phyloP scores from a whole-genome alignment of 2,329 filamentous ascomycete genomes.

The Dendryphion nanum region DNA sequence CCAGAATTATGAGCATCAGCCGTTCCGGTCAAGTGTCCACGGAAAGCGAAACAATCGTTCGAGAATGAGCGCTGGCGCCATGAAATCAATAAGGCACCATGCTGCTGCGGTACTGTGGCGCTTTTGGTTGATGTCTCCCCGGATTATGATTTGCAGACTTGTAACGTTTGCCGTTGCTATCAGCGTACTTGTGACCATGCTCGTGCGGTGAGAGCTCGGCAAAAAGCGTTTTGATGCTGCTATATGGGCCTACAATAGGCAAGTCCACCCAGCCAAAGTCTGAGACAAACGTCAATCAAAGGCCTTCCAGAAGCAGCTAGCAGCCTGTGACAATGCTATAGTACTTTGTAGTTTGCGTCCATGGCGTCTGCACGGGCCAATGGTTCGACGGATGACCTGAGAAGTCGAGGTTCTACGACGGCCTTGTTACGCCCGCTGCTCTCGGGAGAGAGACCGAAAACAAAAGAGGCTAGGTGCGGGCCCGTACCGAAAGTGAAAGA shows the following conservation, averaged over 20 bases:
- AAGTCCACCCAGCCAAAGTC: conserved; percentile 13
- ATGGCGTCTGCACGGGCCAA: conserved; percentile 32
- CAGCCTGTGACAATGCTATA: conserved; percentile 11
- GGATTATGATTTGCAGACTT: conserved; percentile 17
- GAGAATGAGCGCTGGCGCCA: conserved; percentile 13
- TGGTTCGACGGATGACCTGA: conserved; percentile 29
- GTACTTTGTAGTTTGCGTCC: conserved; percentile 22
- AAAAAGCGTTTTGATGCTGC: conserved; percentile 10
- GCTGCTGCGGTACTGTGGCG: conserved; percentile 37
- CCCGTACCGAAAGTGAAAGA: too few species aligned
- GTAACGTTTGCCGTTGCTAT: conserved; percentile 19
- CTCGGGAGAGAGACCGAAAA: too few species aligned
- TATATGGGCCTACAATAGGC: conserved; percentile 15
- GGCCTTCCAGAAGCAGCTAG: conserved; percentile 19
- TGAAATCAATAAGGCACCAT: conserved; percentile 27
- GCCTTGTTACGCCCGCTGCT: conserved; percentile 22
- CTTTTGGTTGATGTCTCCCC: conserved; percentile 23
- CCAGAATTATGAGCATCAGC: conserved; percentile 9
- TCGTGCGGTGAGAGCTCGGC: conserved; percentile 24
- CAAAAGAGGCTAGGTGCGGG: too few species aligned
- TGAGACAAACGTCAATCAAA: conserved; percentile 21
- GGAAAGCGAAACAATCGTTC: conserved; percentile 12
- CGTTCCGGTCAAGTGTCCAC: conserved; percentile 8
- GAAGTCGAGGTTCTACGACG: conserved; percentile 25
- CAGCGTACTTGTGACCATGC: conserved; percentile 25